Evolutionary conservation across 2,329 filamentous ascomycete genomes (phyloP).

Genomic region (Drechmeria coniospora): DNA sequence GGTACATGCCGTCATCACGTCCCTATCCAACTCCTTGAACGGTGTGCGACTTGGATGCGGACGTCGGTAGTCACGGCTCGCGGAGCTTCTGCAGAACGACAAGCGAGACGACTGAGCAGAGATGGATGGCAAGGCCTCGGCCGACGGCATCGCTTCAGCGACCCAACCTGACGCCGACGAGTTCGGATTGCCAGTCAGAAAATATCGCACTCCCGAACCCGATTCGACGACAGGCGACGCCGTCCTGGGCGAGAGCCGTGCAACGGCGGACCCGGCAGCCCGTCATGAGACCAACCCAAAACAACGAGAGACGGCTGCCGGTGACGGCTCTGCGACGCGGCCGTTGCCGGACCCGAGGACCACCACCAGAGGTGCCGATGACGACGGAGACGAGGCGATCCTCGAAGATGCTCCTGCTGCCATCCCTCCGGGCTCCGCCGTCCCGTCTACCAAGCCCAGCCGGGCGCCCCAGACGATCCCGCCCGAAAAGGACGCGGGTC

Average conservation of each 20-base stretch:
- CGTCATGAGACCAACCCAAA: too few species aligned
- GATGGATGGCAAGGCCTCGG: slow-evolving; percentile 7
- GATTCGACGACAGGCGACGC: background rate
- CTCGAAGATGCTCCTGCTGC: slow-evolving; percentile 20
- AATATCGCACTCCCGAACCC: slow-evolving; percentile 17
- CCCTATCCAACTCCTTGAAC: slow-evolving; percentile 7
- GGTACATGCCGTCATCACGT: slow-evolving; percentile 10
- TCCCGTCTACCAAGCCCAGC: slow-evolving; percentile 1
- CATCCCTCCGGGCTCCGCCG: background rate
- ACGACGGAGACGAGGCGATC: slow-evolving; percentile 23
- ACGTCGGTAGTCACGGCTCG: slow-evolving; percentile 6
- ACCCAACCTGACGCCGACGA: slow-evolving; percentile 43
- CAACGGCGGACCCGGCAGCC: background rate
- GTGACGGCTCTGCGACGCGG: too few species aligned
- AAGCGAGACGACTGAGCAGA: slow-evolving; percentile 11
- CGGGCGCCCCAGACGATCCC: slow-evolving; percentile 1
- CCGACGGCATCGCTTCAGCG: slow-evolving; percentile 14
- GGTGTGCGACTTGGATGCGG: slow-evolving; percentile 10
- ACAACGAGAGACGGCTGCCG: background rate
- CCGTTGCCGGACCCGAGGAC: too few species aligned
- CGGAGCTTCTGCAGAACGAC: slow-evolving; percentile 5
- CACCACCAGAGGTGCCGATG: too few species aligned
- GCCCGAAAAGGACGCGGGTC: too few species aligned
- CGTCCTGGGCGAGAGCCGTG: background rate
- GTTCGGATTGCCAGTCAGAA: slow-evolving; percentile 52